phyloP scores from a whole-genome alignment of 495 filamentous ascomycete genomes.

The Elasticomyces elasticus region DNA sequence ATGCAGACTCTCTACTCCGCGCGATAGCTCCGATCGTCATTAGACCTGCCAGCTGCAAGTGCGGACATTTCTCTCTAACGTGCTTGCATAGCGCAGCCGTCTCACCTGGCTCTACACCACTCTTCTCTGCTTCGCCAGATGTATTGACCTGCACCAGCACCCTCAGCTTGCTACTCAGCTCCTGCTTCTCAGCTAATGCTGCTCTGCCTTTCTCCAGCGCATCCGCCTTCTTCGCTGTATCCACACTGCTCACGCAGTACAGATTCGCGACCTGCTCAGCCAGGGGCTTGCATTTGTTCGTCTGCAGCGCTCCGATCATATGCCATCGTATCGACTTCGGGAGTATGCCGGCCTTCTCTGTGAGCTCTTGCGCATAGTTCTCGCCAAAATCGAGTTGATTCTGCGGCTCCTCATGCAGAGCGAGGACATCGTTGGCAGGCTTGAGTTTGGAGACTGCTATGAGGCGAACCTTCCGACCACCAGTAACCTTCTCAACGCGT shows the following conservation, averaged over 20 bases:
- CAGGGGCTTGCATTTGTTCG: slow-evolving; percentile 81
- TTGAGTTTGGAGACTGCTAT: slow-evolving; percentile 94
- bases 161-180: slow-evolving; percentile 39
- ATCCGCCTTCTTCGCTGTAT: slow-evolving; percentile 74
- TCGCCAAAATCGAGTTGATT: slow-evolving; percentile 81
- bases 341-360: slow-evolving; percentile 70
- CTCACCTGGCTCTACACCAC: slow-evolving; percentile 56
- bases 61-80: slow-evolving; percentile 58
- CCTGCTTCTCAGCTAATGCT: slow-evolving; percentile 21
- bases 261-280: slow-evolving; percentile 76
- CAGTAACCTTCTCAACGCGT: slow-evolving; percentile 24
- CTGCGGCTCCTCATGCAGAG: slow-evolving; percentile 51
- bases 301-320: slow-evolving; percentile 87
- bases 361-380: slow-evolving; percentile 91
- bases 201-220: slow-evolving; percentile 64
- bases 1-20: slow-evolving; percentile 53
- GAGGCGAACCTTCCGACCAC: slow-evolving; percentile 48
- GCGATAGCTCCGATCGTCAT: slow-evolving; percentile 98
- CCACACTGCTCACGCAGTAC: slow-evolving; percentile 88
- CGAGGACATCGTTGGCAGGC: slow-evolving; percentile 76
- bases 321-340: slow-evolving; percentile 81
- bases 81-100: slow-evolving; percentile 53
- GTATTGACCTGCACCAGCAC: slow-evolving; percentile 94
- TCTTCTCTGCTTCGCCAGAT: slow-evolving; percentile 76
- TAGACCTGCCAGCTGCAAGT: slow-evolving; percentile 64